Conservation (phyloP, 805 yeast species). For the Ogataea paraovalis region DNA sequence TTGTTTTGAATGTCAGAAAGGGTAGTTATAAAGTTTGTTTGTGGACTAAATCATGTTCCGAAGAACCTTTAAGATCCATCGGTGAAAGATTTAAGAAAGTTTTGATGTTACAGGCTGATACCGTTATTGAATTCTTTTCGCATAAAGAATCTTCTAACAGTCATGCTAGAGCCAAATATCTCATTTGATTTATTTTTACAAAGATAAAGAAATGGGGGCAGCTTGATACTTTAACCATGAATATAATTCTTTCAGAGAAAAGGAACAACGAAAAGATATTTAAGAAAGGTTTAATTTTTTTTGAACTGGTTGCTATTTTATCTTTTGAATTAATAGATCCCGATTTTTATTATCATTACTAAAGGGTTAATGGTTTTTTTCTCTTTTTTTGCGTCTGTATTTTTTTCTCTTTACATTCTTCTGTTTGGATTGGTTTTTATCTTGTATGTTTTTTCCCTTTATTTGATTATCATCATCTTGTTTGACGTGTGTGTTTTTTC, state of each 20-base stretch:
- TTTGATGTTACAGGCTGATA: conserved; percentile 68
- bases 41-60: conserved; percentile 86
- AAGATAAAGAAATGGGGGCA: background rate
- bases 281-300: background rate
- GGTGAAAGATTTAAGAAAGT: conserved; percentile 88
- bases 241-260: background rate
- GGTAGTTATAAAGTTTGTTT: conserved; percentile 79
- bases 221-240: background rate
- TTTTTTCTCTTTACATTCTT: background rate
- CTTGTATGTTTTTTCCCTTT: background rate
- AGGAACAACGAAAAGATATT: background rate
- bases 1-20: conserved; percentile 84
- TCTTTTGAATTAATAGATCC: background rate
- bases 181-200: conserved; percentile 11
- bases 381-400: background rate
- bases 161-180: conserved; percentile 1
- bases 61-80: conserved; percentile 58
- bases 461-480: background rate
- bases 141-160: conserved; percentile 46
- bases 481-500: conserved; percentile 1
- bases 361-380: background rate
- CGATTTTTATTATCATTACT: background rate
- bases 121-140: conserved; percentile 73
- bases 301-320: background rate
- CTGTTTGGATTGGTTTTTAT: background rate